Conservation (phyloP, 495 filamentous ascomycete genomes). For the Penicillium odoratum region DNA sequence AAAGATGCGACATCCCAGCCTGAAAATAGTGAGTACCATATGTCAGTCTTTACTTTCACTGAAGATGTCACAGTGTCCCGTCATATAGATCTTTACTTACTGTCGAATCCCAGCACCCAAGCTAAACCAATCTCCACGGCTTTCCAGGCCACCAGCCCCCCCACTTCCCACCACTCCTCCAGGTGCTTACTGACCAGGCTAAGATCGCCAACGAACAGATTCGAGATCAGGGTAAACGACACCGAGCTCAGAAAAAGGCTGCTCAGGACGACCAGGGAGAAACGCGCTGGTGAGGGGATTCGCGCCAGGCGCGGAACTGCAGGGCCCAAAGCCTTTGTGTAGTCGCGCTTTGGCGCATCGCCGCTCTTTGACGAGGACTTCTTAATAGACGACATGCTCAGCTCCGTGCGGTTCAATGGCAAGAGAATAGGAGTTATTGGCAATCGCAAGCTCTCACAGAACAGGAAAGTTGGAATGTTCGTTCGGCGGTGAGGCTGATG, state of each 20-base stretch:
- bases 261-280: constrained; percentile 61
- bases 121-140: constrained; percentile 65
- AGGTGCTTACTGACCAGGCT: constrained; percentile 59
- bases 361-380: constrained; percentile 4
- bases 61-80: background rate
- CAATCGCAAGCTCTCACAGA: constrained; percentile 5
- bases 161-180: constrained; percentile 62
- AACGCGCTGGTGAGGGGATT: constrained; percentile 53
- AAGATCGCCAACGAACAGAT: constrained; percentile 56
- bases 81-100: constrained; percentile 36
- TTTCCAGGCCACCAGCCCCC: constrained; percentile 63
- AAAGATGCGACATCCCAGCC: constrained; percentile 69
- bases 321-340: constrained; percentile 9
- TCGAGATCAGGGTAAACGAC: constrained; percentile 54
- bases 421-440: background rate
- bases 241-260: constrained; percentile 61
- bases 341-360: constrained; percentile 15
- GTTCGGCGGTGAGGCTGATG: constrained; percentile 36
- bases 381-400: constrained; percentile 20
- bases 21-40: constrained; percentile 19
- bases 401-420: background rate
- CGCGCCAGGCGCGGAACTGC: constrained; percentile 17
- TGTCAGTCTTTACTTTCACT: background rate
- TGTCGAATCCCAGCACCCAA: constrained; percentile 72
- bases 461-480: constrained; percentile 17